Percentiles rank a stretch among this genome's conserved stretches.
phyloP scores from a whole-genome alignment of 257 asterid genomes.

The Solanum ossicruentum region DNA sequence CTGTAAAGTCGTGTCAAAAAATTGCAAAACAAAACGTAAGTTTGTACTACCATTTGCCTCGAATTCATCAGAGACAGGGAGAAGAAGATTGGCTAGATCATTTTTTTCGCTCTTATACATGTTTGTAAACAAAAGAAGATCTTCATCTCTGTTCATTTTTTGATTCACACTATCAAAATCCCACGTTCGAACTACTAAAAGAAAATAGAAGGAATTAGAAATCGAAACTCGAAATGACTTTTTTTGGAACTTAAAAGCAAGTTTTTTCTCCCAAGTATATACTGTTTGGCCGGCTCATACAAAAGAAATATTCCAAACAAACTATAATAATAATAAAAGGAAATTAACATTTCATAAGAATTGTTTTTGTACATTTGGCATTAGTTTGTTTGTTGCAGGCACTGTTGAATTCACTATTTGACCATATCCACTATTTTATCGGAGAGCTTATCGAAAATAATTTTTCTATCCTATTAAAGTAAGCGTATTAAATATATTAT shows the following conservation, averaged over 20 bases:
- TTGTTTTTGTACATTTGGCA: not conserved
- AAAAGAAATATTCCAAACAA: not conserved
- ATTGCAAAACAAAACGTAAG: not conserved
- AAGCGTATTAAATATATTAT: no score
- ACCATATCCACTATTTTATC: not conserved
- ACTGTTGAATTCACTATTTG: not conserved
- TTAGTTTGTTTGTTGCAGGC: not conserved
- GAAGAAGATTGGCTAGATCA: slow-evolving; percentile 40
- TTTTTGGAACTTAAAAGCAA: not conserved
- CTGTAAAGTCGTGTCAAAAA: not conserved
- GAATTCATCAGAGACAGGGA: slow-evolving; percentile 54
- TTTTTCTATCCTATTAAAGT: no score
- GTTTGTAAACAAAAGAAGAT: slow-evolving; percentile 52
- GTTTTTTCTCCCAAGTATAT: not conserved
- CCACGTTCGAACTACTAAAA: not conserved
- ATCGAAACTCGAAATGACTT: not conserved
- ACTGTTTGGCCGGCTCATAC: not conserved
- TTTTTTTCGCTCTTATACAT: slow-evolving; percentile 46
- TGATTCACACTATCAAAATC: not conserved
- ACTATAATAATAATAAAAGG: not conserved
- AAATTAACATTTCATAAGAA: not conserved
- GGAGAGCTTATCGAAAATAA: no score
- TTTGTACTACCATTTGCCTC: slow-evolving; percentile 45
- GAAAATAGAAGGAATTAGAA: not conserved
- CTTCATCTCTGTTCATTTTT: slow-evolving; percentile 34